Evolutionary conservation across 495 filamentous ascomycete genomes (phyloP), one percentile per base, ranked within the genome.

Genomic region (Penicillium samsonianum): DNA sequence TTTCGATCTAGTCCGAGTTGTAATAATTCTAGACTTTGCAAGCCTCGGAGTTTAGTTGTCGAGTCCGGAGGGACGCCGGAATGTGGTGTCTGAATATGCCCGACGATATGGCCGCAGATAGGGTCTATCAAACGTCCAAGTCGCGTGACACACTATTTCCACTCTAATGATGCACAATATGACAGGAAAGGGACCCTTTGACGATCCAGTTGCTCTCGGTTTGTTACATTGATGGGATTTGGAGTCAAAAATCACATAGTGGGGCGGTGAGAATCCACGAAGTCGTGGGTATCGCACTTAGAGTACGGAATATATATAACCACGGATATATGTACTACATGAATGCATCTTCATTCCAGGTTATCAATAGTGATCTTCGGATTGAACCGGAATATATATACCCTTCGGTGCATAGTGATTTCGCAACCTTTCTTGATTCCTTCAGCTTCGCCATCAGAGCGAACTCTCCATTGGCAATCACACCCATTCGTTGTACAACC

Each of bases 261-360:
- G 44, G 55, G 47, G 55, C 49, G 49, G 49, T 47, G 50, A 59
- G 50, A 17, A 58, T 46, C 35, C 45, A 31, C 16, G 26, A 47
- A 48, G 45, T 20, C 28, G 11, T 19, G 17, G 28, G 20, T 17
- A 30, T 46, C 43, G 12, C 20, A 4, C 8, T n/a, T 8, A n/a
- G 23, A 16, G 7, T 25, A 16, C 2, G 17, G n/a, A n/a, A n/a
- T n/a, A n/a, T n/a, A n/a, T n/a, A n/a, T n/a, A n/a, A n/a, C n/a
- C n/a, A n/a, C n/a, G n/a, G n/a, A n/a, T n/a, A n/a, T n/a, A n/a
- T n/a, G n/a, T n/a, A n/a, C n/a, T n/a, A n/a, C n/a, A n/a, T n/a
- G n/a, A n/a, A n/a, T n/a, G n/a, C n/a, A n/a, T n/a, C n/a, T n/a
- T n/a, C n/a, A n/a, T n/a, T n/a, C n/a, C n/a, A n/a, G n/a, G n/a